Conservation (phyloP, 2,329 filamentous ascomycete genomes). For the Fusarium xylarioides region DNA sequence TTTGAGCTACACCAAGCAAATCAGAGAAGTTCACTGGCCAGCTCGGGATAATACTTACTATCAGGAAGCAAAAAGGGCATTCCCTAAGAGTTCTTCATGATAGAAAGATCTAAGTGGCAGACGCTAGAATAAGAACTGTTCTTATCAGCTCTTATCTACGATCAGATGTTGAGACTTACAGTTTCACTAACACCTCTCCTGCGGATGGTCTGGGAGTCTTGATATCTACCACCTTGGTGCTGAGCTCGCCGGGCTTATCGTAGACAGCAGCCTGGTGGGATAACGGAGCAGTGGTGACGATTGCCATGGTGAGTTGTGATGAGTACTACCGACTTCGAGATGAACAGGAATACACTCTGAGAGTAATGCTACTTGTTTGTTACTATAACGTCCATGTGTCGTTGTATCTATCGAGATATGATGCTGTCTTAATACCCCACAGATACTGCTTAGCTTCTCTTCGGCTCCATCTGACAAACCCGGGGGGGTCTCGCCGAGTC, state of each 20-base stretch:
- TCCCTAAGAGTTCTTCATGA: background rate
- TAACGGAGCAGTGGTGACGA: accelerated
- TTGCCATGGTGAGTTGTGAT: background rate
- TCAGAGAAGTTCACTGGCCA: background rate
- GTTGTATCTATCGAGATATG: background rate
- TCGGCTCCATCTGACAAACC: background rate
- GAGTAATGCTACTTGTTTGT: background rate
- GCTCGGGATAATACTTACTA: accelerated
- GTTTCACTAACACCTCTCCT: background rate
- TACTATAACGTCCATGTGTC: accelerated
- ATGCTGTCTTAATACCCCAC: background rate
- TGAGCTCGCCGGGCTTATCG: background rate
- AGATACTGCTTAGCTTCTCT: background rate
- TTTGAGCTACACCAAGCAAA: accelerated
- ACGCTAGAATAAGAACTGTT: background rate
- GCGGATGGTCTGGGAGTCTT: background rate
- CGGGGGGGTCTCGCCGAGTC: background rate
- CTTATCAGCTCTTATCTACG: accelerated
- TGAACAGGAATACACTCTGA: background rate
- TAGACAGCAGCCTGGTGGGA: background rate
- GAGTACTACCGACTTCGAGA: no score
- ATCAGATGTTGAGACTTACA: background rate
- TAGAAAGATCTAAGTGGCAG: background rate
- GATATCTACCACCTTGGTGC: background rate
- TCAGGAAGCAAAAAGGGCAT: background rate